Conservation (phyloP, 441 rosid genomes). For the Mallotus japonicus region DNA sequence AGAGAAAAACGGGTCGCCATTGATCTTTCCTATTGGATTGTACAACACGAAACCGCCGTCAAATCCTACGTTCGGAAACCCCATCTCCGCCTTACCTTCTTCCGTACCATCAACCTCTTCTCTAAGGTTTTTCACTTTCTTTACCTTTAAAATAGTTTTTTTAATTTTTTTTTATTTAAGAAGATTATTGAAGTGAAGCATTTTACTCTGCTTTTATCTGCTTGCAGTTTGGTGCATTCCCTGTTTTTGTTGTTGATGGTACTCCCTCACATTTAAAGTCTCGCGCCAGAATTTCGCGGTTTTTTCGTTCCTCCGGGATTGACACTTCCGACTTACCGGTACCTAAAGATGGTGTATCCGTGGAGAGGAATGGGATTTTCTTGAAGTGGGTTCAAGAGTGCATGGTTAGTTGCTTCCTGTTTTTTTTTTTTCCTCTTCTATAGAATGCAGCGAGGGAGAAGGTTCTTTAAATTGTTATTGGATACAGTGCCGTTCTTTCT, state of each 20-base stretch:
- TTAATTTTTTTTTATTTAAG: too few species aligned
- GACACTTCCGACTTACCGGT: slow-evolving; percentile 38
- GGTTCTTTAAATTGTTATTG: not conserved
- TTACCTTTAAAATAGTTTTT: too few species aligned
- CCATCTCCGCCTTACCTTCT: slow-evolving; percentile 80
- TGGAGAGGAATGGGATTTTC: slow-evolving; percentile 64
- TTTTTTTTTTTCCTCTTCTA: too few species aligned
- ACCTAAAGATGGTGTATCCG: slow-evolving; percentile 48
- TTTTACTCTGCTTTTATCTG: too few species aligned
- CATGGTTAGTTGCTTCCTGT: slow-evolving; percentile 47
- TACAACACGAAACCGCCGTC: slow-evolving; percentile 80
- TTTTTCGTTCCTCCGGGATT: slow-evolving; percentile 54
- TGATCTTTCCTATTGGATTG: slow-evolving; percentile 80
- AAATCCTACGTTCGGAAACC: slow-evolving; percentile 46
- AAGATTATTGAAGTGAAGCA: too few species aligned
- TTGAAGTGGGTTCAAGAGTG: slow-evolving; percentile 64
- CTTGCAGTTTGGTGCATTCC: slow-evolving; percentile 81
- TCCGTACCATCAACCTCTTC: slow-evolving; percentile 81
- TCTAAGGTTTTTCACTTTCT: slow-evolving; percentile 46
- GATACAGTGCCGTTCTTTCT: not conserved
- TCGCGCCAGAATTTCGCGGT: slow-evolving; percentile 58
- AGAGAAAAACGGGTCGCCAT: slow-evolving; percentile 78
- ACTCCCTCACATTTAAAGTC: slow-evolving; percentile 81
- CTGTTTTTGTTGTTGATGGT: slow-evolving; percentile 82
- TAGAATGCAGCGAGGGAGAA: too few species aligned